Conservation (phyloP, 192 early-diverging fungal genomes). For the Linnemannia elongata region DNA sequence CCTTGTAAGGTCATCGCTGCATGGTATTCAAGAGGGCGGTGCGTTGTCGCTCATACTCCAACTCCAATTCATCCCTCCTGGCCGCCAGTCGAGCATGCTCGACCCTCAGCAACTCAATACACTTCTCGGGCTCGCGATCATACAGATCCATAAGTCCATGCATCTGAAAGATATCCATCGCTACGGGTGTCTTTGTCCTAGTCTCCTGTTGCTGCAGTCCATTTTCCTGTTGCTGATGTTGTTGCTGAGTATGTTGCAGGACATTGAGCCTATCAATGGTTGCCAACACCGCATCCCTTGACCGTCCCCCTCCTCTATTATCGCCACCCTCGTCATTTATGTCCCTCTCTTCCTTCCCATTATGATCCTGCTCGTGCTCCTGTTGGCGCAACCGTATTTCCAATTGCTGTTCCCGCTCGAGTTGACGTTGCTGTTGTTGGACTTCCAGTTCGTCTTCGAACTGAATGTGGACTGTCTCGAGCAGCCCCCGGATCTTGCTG, state of each 20-base stretch:
- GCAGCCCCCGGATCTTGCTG: slow-evolving; percentile 1
- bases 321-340: background rate
- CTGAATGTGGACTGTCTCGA: slow-evolving; percentile 25
- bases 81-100: slow-evolving; percentile 22
- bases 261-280: background rate
- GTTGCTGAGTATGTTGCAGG: background rate
- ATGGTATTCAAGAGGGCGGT: slow-evolving; percentile 13
- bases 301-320: background rate
- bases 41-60: slow-evolving; percentile 29
- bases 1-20: background rate
- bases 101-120: slow-evolving; percentile 2
- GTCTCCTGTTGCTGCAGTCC: background rate
- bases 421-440: background rate
- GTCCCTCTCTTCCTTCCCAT: background rate
- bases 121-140: slow-evolving; percentile 13
- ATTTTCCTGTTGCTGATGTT: background rate
- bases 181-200: background rate
- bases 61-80: slow-evolving; percentile 17
- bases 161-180: slow-evolving; percentile 10
- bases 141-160: slow-evolving; percentile 28
- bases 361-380: no score
- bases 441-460: background rate
- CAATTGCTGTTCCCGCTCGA: background rate
- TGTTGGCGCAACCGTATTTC: background rate
- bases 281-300: background rate